These are phyloP conservation scores for Exophiala phaeomuriformis DNA, from an alignment of 2,329 filamentous ascomycete species.

Conservation along the genomic window DNA sequence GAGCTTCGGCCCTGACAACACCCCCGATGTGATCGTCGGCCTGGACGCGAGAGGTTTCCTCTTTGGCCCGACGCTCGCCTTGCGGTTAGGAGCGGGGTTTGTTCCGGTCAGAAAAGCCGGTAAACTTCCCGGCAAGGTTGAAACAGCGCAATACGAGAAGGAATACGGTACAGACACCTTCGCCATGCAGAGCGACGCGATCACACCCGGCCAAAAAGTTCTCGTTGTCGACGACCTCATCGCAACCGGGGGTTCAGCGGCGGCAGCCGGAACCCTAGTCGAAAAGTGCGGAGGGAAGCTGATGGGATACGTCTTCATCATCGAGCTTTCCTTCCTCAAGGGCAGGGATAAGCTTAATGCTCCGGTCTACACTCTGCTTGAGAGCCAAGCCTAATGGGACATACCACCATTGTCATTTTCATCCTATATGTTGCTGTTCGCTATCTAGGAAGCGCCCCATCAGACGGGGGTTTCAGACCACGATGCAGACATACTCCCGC, in stretches of 20 bases:
- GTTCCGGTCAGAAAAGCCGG: conserved; percentile 92
- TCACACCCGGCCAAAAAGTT: conserved; percentile 80
- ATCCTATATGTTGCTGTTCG: too few relatives aligned
- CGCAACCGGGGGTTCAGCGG: conserved; percentile 89
- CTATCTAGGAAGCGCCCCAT: neutral
- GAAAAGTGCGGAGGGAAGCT: conserved; percentile 77
- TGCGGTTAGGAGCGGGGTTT: conserved; percentile 75
- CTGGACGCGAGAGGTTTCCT: conserved; percentile 92
- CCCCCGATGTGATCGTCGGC: conserved; percentile 84
- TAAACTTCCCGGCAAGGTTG: conserved; percentile 85
- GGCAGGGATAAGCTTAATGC: conserved; percentile 82
- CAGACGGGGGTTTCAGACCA: neutral
- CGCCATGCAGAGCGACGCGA: conserved; percentile 84
- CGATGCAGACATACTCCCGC: too few relatives aligned
- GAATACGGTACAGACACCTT: conserved; percentile 95
- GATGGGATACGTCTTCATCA: conserved; percentile 86
- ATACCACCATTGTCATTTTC: neutral
- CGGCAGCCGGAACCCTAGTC: conserved; percentile 79
- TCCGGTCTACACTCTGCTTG: conserved; percentile 76
- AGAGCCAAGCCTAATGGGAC: conserved; percentile 42
- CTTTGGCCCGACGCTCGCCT: conserved; percentile 82
- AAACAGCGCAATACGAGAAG: conserved; percentile 82
- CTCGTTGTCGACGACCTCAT: conserved; percentile 97
- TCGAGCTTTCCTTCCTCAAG: conserved; percentile 89
- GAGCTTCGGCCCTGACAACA: conserved; percentile 50